Evolutionary conservation across 495 filamentous ascomycete species (phyloP), one percentile per base, ranked within the genome.

Genomic region (Zalerion maritima): DNA sequence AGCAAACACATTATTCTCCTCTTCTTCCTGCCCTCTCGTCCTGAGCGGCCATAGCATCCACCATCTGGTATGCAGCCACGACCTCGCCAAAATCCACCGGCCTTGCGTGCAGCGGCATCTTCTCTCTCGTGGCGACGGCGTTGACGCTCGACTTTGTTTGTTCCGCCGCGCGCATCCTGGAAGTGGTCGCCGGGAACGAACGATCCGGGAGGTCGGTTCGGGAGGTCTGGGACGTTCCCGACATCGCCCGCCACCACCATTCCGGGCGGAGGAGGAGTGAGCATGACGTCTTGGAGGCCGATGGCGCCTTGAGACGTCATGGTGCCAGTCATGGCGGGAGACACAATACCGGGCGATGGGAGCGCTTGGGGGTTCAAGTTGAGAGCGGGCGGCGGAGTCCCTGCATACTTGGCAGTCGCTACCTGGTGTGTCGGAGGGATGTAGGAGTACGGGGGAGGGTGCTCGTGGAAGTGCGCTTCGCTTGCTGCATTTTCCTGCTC

Each of bases 11-110:
- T n/a, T 37, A 73, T 61, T 16, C 78, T 57, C 18, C 77, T 63
- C 43, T 63, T 64, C 26, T 73, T 71, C 29, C 73, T 59, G 5
- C 73, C 69, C 49, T 81, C 74, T 14, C 66, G 60, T 0, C 72
- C 73, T 14, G 54, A 42, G n/a, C 64, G 55, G 7, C 73, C 74
- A 47, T 71, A 71, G 45, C 69, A 76, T 15, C 64, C 71, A 25
- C 58, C 67, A 15, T 59, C 59, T 12, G 66, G 65, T 28, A 75
- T 60, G 17, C 62, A 73, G 5, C 62, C 69, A 17, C 71, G 56
- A 14, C 70, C 70, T 35, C 65, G 62, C 67, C 72, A 76, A n/a
- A 67, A 51, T 3, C 67, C 62, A 5, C 72, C 68, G 3, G 56
- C 42, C 38, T 65, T 73, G 32, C 50, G 60, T 3, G 61, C 67